Percentiles rank a stretch among this genome's conserved stretches.
Conservation (phyloP, 192 early-diverging fungal genomes). For the Powellomyces hirtus region DNA sequence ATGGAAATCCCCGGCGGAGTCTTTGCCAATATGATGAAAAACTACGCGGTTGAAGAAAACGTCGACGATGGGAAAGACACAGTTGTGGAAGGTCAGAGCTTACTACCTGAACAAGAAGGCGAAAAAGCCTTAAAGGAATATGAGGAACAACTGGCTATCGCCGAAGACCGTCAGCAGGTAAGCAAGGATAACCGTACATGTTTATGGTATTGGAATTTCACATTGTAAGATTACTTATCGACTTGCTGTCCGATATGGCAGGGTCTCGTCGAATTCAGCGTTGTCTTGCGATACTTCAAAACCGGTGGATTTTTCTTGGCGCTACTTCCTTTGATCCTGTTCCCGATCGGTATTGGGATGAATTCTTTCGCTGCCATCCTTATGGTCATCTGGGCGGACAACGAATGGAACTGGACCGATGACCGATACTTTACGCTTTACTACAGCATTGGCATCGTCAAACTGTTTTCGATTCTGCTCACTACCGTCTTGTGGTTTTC, state of each 20-base stretch:
- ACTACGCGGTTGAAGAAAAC: not conserved
- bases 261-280: not conserved
- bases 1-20: conserved; percentile 22
- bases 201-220: not conserved
- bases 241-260: not conserved
- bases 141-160: conserved; percentile 55
- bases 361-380: too few species aligned
- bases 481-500: not conserved
- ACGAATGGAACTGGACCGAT: conserved; percentile 45
- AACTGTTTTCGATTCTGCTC: not conserved
- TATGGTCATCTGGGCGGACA: conserved; percentile 40
- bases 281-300: not conserved
- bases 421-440: conserved; percentile 51
- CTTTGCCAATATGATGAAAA: not conserved
- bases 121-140: not conserved
- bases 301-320: not conserved
- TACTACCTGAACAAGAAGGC: not conserved
- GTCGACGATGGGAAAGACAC: not conserved
- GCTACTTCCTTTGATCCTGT: not conserved
- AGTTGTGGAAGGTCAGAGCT: not conserved
- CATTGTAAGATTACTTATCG: not conserved
- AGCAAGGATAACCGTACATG: too few species aligned
- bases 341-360: too few species aligned
- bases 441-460: conserved; percentile 29
- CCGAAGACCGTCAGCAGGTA: conserved; percentile 18